These are phyloP conservation scores for Trichoderma asperellum DNA, from an alignment of 2,329 filamentous ascomycete species.

Conservation along the genomic window DNA sequence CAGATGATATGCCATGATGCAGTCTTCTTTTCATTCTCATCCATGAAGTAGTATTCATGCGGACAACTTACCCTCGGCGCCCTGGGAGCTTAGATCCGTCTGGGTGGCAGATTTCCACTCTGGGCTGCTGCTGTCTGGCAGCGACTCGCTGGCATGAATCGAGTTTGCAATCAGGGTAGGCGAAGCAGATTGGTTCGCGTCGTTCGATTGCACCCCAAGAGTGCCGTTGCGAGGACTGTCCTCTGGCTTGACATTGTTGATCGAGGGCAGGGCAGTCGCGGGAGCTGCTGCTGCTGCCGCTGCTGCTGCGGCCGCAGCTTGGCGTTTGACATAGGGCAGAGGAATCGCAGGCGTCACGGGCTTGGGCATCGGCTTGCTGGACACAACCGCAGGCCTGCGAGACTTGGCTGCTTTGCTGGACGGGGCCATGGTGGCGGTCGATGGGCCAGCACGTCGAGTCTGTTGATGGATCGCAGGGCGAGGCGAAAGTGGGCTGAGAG, in stretches of 20 bases:
- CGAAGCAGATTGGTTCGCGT: constrained; percentile 10
- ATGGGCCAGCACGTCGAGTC: constrained; percentile 5
- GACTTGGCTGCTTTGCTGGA: constrained; percentile 40
- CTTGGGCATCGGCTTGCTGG: constrained; percentile 40
- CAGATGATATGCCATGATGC: background rate
- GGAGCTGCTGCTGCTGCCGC: constrained; percentile 40
- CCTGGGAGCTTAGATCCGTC: constrained; percentile 8
- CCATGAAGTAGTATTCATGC: background rate
- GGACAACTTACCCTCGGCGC: constrained; percentile 21
- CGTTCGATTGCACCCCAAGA: constrained; percentile 1
- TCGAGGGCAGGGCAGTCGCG: constrained; percentile 29
- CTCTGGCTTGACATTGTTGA: constrained; percentile 2
- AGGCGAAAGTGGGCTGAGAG: constrained; percentile 15
- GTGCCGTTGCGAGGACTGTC: constrained; percentile 3
- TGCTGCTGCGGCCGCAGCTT: constrained; percentile 42
- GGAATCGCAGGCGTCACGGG: constrained; percentile 47
- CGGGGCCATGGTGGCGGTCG: constrained; percentile 40
- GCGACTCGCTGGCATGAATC: constrained; percentile 20
- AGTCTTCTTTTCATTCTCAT: background rate
- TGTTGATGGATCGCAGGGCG: constrained; percentile 25
- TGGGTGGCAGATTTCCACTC: constrained; percentile 2
- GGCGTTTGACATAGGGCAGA: constrained; percentile 46
- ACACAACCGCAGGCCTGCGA: constrained; percentile 35
- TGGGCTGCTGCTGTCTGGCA: background rate
- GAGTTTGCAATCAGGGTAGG: constrained; percentile 15